phyloP scores from a whole-genome alignment of 1,284 basidiomycete species.

The Marasmius sp. region DNA sequence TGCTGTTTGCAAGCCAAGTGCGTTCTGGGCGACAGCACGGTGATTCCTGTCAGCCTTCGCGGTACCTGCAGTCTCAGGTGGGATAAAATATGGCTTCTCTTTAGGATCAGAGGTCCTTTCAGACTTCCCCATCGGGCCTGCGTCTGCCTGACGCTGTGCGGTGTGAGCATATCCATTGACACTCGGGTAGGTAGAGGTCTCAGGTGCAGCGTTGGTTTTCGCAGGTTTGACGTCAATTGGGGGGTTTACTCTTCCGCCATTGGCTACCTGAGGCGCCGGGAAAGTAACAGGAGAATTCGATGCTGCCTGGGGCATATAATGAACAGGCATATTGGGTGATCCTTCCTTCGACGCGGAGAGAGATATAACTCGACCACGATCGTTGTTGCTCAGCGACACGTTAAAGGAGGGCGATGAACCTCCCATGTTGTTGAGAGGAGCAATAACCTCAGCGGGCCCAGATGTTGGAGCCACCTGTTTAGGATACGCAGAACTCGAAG shows the following conservation, averaged over 20 bases:
- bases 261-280: neutral
- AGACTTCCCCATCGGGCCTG: neutral
- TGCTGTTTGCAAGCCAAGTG: too few relatives aligned
- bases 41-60: too few relatives aligned
- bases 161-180: neutral
- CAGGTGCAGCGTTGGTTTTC: neutral
- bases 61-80: too few relatives aligned
- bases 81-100: too few relatives aligned
- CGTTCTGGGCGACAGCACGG: too few relatives aligned
- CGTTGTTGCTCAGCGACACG: constrained; percentile 9
- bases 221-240: neutral
- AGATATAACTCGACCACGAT: constrained; percentile 10
- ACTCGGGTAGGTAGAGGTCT: neutral
- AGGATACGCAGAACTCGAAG: neutral
- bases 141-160: neutral
- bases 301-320: neutral
- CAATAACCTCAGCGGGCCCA: too few relatives aligned
- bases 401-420: constrained; percentile 11
- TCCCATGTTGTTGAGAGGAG: neutral
- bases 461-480: too few relatives aligned
- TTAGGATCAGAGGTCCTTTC: too few relatives aligned
- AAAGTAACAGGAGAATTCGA: neutral
- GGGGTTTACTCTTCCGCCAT: neutral
- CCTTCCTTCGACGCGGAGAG: constrained; percentile 13
- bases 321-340: constrained; percentile 3